These are phyloP conservation scores for Colletotrichum agaves DNA, from an alignment of 2,329 filamentous ascomycete genomes.

Conservation along the genomic window DNA sequence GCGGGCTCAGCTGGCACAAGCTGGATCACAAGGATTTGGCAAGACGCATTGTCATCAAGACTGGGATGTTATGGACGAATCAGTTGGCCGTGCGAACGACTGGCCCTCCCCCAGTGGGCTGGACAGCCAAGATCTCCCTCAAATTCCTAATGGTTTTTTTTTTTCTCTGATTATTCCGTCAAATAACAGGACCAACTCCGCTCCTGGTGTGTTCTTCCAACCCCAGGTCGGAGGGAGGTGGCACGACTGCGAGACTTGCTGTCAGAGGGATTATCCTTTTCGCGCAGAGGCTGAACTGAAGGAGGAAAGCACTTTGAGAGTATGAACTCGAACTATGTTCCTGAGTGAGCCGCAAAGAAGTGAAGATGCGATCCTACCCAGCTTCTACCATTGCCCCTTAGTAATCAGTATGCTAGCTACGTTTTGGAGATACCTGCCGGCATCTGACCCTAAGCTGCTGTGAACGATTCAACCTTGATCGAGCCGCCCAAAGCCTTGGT, in stretches of 20 bases:
- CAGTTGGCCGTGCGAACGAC: not conserved
- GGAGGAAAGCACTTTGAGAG: not conserved
- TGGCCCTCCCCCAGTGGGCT: not conserved
- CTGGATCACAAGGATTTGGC: not conserved
- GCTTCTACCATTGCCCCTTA: too few relatives aligned
- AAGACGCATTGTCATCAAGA: conserved; percentile 12
- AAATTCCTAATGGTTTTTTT: too few relatives aligned
- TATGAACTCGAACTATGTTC: too few relatives aligned
- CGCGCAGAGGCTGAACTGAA: not conserved
- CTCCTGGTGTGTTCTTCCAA: conserved; percentile 17
- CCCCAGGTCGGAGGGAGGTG: not conserved
- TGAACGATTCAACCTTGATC: conserved; percentile 46
- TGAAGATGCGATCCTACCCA: too few relatives aligned
- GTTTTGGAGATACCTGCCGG: too few relatives aligned
- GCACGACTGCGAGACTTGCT: conserved; percentile 13
- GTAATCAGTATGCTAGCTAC: too few relatives aligned
- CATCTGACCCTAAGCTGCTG: conserved; percentile 11
- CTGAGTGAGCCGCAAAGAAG: too few relatives aligned
- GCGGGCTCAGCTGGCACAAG: conserved; percentile 46
- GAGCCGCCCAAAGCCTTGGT: conserved; percentile 55
- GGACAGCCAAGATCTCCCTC: conserved; percentile 2
- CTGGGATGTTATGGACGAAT: conserved; percentile 17
- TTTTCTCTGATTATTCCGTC: not conserved
- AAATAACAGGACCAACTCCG: not conserved
- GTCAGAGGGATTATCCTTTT: conserved; percentile 5